These are phyloP conservation scores for Epithemia pelagica DNA, from an alignment of 108 stramenopile genomes.

Conservation along the genomic window DNA sequence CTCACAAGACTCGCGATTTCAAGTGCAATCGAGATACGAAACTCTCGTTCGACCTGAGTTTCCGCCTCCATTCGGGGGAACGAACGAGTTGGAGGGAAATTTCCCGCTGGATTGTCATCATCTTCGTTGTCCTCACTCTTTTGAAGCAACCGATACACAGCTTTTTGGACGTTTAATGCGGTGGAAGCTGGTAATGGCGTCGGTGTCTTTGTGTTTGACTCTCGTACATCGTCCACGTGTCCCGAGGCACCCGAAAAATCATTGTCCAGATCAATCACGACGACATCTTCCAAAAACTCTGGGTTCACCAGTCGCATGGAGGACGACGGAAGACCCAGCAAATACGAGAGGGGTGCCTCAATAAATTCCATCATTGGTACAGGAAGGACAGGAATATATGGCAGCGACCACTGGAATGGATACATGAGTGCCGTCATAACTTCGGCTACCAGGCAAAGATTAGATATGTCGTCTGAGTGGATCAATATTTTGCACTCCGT, in stretches of 20 bases:
- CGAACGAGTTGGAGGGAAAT: slow-evolving; percentile 18
- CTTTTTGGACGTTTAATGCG: slow-evolving; percentile 65
- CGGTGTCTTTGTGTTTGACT: slow-evolving; percentile 38
- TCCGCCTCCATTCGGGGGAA: slow-evolving; percentile 69
- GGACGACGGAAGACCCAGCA: slow-evolving; percentile 65
- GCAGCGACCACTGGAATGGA: slow-evolving; percentile 80
- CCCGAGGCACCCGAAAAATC: slow-evolving; percentile 49
- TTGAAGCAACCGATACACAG: slow-evolving; percentile 59
- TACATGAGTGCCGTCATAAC: slow-evolving; percentile 78
- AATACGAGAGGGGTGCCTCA: slow-evolving; percentile 77
- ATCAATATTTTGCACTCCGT: slow-evolving; percentile 83
- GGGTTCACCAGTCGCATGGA: slow-evolving; percentile 57
- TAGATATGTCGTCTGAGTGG: slow-evolving; percentile 73
- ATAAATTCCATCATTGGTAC: slow-evolving; percentile 75
- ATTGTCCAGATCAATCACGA: slow-evolving; percentile 76
- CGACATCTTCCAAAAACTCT: slow-evolving; percentile 61
- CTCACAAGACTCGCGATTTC: slow-evolving; percentile 75
- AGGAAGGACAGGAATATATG: slow-evolving; percentile 80
- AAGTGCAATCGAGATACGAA: slow-evolving; percentile 66
- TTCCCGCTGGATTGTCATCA: slow-evolving; percentile 26
- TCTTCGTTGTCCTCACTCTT: slow-evolving; percentile 70
- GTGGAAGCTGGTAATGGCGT: slow-evolving; percentile 71
- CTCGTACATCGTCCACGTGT: slow-evolving; percentile 22
- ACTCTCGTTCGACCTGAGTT: slow-evolving; percentile 71
- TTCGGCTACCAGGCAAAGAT: slow-evolving; percentile 82